Percentiles rank a stretch among this genome's conserved stretches.
Conservation (phyloP, 257 asterid genomes). For the Lithospermum erythrorhizon region DNA sequence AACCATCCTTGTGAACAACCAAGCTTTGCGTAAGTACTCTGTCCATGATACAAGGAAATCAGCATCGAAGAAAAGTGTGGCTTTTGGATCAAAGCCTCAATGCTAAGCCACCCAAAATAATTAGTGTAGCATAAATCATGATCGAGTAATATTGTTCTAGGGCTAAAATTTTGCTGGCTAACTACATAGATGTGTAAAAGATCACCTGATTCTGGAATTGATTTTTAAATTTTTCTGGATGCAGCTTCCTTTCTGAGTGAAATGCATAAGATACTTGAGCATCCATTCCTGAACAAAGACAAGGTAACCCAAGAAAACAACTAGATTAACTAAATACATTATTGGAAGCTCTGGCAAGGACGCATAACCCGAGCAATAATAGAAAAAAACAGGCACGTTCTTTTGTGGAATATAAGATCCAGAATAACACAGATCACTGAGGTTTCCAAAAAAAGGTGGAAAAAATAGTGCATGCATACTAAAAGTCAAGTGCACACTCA, state of each 20-base stretch:
- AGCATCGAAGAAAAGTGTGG: too few relatives aligned
- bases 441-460: too few relatives aligned
- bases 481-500: too few relatives aligned
- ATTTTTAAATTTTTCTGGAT: conserved; percentile 85
- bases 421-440: too few relatives aligned
- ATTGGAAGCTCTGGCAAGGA: not conserved
- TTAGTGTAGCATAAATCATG: too few relatives aligned
- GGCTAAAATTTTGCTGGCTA: not conserved
- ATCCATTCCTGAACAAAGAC: conserved; percentile 63
- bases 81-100: too few relatives aligned
- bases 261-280: conserved; percentile 93
- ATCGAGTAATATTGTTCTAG: too few relatives aligned
- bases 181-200: not conserved
- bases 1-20: conserved; percentile 90
- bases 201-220: conserved; percentile 72
- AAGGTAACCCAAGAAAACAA: conserved; percentile 1
- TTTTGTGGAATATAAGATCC: not conserved
- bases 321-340: not conserved
- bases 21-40: conserved; percentile 77
- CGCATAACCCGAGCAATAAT: too few relatives aligned
- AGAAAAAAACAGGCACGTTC: too few relatives aligned
- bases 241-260: conserved; percentile 72
- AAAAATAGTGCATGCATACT: too few relatives aligned
- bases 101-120: too few relatives aligned
- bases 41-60: conserved; percentile 9